These are phyloP conservation scores for Sonneratia caseolaris DNA, from an alignment of 345 rosid species.

Conservation along the genomic window DNA sequence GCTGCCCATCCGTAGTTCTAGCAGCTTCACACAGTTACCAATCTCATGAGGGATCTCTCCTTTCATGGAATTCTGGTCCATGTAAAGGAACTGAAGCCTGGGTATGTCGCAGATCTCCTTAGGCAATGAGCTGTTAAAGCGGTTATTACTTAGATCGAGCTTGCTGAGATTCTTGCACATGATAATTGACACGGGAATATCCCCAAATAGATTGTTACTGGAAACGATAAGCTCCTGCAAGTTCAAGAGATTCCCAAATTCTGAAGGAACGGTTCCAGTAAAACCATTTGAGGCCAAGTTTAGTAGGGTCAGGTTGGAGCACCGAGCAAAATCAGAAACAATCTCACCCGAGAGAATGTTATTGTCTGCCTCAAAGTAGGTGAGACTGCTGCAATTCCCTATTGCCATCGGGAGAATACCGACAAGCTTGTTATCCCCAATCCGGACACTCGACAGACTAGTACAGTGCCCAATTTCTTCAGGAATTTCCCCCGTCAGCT, in stretches of 20 bases:
- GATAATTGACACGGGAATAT: slow-evolving; percentile 59
- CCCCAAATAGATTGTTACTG: slow-evolving; percentile 69
- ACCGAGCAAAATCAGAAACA: slow-evolving; percentile 57
- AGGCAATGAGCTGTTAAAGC: slow-evolving; percentile 73
- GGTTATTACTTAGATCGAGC: slow-evolving; percentile 67
- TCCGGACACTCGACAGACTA: slow-evolving; percentile 67
- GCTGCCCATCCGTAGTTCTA: slow-evolving; percentile 49
- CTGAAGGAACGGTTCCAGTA: slow-evolving; percentile 57
- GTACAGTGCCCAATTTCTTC: slow-evolving; percentile 57
- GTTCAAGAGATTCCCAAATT: slow-evolving; percentile 64
- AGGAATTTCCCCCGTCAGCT: slow-evolving; percentile 60
- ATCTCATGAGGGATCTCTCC: slow-evolving; percentile 76
- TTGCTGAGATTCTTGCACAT: slow-evolving; percentile 84
- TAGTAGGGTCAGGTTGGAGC: slow-evolving; percentile 78
- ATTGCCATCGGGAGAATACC: slow-evolving; percentile 71
- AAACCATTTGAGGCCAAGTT: slow-evolving; percentile 85
- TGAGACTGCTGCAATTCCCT: slow-evolving; percentile 73
- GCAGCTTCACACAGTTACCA: slow-evolving; percentile 58
- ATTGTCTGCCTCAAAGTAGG: slow-evolving; percentile 84
- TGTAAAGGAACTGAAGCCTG: slow-evolving; percentile 54
- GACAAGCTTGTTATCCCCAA: slow-evolving; percentile 71
- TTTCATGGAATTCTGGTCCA: slow-evolving; percentile 59
- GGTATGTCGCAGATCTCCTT: slow-evolving; percentile 47
- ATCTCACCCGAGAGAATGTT: slow-evolving; percentile 80
- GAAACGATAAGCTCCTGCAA: slow-evolving; percentile 91